phyloP scores from a whole-genome alignment of 441 rosid species.

The Jatropha multifida region DNA sequence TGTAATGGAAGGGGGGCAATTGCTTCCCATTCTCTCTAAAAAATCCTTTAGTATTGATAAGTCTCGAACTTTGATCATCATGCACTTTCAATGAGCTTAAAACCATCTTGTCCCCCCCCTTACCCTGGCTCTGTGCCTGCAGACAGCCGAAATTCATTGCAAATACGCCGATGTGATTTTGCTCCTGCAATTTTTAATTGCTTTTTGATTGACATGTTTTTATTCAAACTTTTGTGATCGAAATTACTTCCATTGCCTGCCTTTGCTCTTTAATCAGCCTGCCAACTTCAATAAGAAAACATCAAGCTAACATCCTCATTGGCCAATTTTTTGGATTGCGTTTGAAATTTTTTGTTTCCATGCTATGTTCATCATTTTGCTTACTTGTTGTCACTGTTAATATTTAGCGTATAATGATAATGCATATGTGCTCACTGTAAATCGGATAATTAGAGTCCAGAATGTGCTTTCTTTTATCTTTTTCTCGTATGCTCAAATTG shows the following conservation, averaged over 20 bases:
- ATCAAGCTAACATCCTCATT: background rate
- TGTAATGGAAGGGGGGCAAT: too few species aligned
- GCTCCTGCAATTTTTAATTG: background rate
- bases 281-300: background rate
- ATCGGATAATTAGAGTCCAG: background rate
- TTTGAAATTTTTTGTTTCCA: background rate
- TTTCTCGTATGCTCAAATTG: background rate
- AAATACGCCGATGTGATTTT: conserved; percentile 5
- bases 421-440: background rate
- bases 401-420: background rate
- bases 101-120: too few species aligned
- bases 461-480: background rate
- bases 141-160: background rate
- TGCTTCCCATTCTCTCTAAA: too few species aligned
- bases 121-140: too few species aligned
- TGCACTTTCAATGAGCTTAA: too few species aligned
- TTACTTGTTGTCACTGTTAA: background rate
- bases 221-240: too few species aligned
- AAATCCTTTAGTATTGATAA: too few species aligned
- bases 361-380: background rate
- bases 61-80: too few species aligned
- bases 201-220: background rate
- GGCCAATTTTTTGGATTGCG: background rate
- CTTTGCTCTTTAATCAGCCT: background rate
- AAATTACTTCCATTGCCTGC: background rate